A percentile compares a stretch with the other conserved stretches of the same genome.
phyloP scores from a whole-genome alignment of 805 yeast genomes.

The Zygosaccharomyces bisporus region DNA sequence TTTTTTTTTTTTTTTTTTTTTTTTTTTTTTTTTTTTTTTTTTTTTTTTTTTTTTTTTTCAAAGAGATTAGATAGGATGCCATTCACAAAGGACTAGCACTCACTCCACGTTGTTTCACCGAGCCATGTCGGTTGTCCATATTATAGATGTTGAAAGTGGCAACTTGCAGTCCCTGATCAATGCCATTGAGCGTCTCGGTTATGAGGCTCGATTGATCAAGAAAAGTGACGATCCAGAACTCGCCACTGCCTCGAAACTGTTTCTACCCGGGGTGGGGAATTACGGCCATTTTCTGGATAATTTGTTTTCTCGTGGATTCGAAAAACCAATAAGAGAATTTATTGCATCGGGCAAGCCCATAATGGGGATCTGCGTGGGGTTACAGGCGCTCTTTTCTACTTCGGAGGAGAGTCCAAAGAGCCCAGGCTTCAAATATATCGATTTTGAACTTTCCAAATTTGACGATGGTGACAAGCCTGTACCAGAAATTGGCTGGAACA shows the following conservation, averaged over 20 bases:
- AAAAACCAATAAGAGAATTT: constrained; percentile 60
- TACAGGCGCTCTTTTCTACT: constrained; percentile 74
- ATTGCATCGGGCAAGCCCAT: constrained; percentile 75
- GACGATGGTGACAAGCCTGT: constrained; percentile 67
- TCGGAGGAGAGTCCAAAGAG: constrained; percentile 70
- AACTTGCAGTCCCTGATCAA: constrained; percentile 84
- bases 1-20: not conserved
- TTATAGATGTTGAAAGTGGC: constrained; percentile 93
- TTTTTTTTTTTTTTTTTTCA: not conserved
- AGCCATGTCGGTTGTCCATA: constrained; percentile 40
- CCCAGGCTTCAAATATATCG: constrained; percentile 58
- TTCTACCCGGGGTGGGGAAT: constrained; percentile 97
- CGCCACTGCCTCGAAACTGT: constrained; percentile 48
- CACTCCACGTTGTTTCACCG: constrained; percentile 1
- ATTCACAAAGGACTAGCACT: too few relatives aligned
- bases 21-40: not conserved
- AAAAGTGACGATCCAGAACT: constrained; percentile 51
- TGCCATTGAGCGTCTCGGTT: constrained; percentile 79
- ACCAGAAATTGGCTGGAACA: constrained; percentile 97
- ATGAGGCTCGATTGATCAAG: constrained; percentile 57
- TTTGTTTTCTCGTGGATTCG: constrained; percentile 57
- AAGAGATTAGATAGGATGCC: too few relatives aligned
- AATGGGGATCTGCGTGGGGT: constrained; percentile 97
- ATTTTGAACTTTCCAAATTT: constrained; percentile 56
- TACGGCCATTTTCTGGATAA: constrained; percentile 89